Base-by-base conservation (phyloP, 2,329 filamentous ascomycete species). In the Lasiodiplodia citricola region DNA sequence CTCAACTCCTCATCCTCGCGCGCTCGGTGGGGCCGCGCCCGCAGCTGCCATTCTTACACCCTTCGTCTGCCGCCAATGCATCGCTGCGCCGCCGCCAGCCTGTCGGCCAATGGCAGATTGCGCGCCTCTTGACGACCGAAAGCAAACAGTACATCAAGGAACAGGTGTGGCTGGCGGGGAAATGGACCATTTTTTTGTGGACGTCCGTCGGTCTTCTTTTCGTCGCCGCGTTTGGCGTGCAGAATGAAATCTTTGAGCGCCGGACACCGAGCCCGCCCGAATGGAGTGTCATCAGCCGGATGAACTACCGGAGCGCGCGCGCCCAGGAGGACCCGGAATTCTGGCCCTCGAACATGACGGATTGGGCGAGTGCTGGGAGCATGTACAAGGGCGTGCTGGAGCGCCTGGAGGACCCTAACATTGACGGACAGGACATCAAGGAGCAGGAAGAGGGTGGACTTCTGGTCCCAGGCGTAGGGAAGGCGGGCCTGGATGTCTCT, bases 181-280 rank as follows among this genome's bases (percentile, higher is more conserved):
- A 92, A 72, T 93, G 88, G 77, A 90, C 87, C 0, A 74, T 86
- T n/a, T 85, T 87, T 35, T 79, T 92, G 51, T 94, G 90, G 85
- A 86, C 88, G 16, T 86, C 90, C 51, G 78, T 89, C 8, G 81
- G 86, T 55, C 86, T 91, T 69, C 79, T 89, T 52, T 82, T 87
- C 50, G 82, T 91, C 11, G 87, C 90, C 50, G 86, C 86, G 72
- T 87, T 89, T 71, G 90, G 90, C 18, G 77, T 93, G 44, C 85
- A 91, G 75, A 90, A 94, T 75, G 93, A 97, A 79, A 83, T 86
- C 70, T 83, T 92, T 55, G 94, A 97, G 81, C 86, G 90, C 58
- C 84, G 87, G 65, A 92, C 90, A 77, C 94, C 94, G 0, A 94
- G 93, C 1, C 94, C 95, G 1, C 86, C 87, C 31, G 94, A 97